Percentiles rank a stretch among this genome's conserved stretches.
These are phyloP conservation scores for Ophiostoma montium DNA, from an alignment of 2,329 filamentous ascomycete species.

Conservation along the genomic window DNA sequence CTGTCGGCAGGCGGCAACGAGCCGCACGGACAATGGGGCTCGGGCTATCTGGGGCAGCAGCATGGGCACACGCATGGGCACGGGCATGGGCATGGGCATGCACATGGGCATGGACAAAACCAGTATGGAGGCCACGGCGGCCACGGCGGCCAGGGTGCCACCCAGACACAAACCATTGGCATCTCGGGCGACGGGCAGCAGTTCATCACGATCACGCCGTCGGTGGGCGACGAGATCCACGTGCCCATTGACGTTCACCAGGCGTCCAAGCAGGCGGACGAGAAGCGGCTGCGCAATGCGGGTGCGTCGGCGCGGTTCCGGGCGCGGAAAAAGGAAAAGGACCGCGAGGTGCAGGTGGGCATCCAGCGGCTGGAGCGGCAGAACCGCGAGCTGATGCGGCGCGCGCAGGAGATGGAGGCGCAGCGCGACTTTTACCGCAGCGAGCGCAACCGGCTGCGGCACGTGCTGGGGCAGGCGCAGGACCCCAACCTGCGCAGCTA, in stretches of 20 bases:
- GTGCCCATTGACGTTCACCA: constrained; percentile 69
- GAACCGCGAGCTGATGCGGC: constrained; percentile 47
- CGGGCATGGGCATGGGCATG: neutral
- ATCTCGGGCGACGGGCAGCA: constrained; percentile 17
- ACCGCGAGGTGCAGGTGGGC: constrained; percentile 54
- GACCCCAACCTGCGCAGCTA: constrained; percentile 41
- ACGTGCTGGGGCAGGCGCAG: constrained; percentile 45
- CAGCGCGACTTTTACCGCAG: constrained; percentile 60
- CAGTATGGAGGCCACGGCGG: too few relatives aligned
- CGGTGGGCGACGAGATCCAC: constrained; percentile 29
- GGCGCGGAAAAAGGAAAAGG: constrained; percentile 68
- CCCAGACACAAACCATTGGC: constrained; percentile 11
- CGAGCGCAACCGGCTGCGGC: constrained; percentile 57
- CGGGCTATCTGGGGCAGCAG: neutral
- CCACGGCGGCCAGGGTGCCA: too few relatives aligned
- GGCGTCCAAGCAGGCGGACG: constrained; percentile 68
- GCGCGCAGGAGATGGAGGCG: constrained; percentile 37
- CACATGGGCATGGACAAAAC: too few relatives aligned
- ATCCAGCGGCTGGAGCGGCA: constrained; percentile 57
- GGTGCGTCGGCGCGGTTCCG: constrained; percentile 74
- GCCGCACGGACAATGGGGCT: too few relatives aligned
- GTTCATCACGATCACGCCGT: constrained; percentile 21
- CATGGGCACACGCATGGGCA: neutral
- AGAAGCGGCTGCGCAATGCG: constrained; percentile 75
- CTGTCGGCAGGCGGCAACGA: too few relatives aligned